These are phyloP conservation scores for Annulohypoxylon stygium DNA, from an alignment of 495 filamentous ascomycete genomes.

Conservation along the genomic window DNA sequence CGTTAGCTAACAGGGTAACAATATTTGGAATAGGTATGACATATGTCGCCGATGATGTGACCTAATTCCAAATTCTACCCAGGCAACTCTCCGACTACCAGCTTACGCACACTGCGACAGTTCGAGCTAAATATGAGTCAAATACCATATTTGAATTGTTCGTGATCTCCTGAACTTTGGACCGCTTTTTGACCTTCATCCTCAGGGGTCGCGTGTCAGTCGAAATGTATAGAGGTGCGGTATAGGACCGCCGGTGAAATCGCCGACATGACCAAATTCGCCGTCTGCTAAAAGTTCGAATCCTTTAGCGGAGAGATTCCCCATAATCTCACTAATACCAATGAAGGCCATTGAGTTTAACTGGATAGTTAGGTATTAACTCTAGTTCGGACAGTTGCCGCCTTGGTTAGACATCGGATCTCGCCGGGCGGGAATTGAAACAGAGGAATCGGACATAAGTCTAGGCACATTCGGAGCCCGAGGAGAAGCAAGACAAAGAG, in stretches of 20 bases:
- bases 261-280: neutral
- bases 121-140: constrained; percentile 21
- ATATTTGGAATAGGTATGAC: constrained; percentile 32
- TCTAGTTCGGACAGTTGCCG: neutral
- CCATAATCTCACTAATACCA: neutral
- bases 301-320: neutral
- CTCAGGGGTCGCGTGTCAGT: neutral
- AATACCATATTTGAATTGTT: constrained; percentile 25
- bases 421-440: constrained; percentile 28
- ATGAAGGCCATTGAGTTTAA: neutral
- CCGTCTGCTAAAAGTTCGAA: neutral
- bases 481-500: constrained; percentile 27
- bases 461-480: constrained; percentile 27
- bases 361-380: neutral
- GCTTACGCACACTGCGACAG: constrained; percentile 22
- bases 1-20: constrained; percentile 17
- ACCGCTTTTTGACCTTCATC: neutral
- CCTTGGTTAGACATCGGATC: constrained; percentile 7
- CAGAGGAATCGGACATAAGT: neutral
- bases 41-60: constrained; percentile 22
- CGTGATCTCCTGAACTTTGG: constrained; percentile 18
- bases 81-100: neutral
- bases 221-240: neutral
- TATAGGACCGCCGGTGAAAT: constrained; percentile 1
- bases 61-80: constrained; percentile 38